A percentile compares a stretch with the other conserved stretches of the same genome.
These are phyloP conservation scores for Collybia nuda DNA, from an alignment of 768 basidiomycete species.

Conservation along the genomic window DNA sequence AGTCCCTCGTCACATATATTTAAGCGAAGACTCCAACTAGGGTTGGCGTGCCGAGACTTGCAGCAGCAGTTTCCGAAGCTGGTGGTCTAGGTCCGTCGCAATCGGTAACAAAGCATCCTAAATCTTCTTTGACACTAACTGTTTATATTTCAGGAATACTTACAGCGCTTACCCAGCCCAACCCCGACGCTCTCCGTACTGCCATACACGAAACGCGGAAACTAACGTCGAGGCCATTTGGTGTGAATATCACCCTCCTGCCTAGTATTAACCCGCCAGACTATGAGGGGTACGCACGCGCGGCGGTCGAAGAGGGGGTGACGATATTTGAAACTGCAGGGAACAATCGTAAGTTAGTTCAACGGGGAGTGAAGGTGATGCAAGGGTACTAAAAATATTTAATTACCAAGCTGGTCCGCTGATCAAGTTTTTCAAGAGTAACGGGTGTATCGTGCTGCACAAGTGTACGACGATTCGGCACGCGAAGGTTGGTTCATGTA, in stretches of 20 bases:
- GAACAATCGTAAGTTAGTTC: constrained; percentile 66
- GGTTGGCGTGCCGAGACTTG: constrained; percentile 79
- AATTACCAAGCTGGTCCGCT: constrained; percentile 61
- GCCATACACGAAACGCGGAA: constrained; percentile 79
- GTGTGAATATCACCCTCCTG: constrained; percentile 84
- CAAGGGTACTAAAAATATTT: background rate
- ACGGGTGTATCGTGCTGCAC: constrained; percentile 79
- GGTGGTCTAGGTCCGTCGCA: constrained; percentile 69
- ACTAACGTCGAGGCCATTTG: constrained; percentile 74
- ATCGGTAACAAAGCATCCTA: background rate
- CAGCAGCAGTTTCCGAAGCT: constrained; percentile 77
- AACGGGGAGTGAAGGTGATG: background rate
- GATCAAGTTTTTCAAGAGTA: constrained; percentile 79
- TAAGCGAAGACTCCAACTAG: constrained; percentile 31
- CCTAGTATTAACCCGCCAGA: constrained; percentile 91
- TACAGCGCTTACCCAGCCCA: constrained; percentile 87
- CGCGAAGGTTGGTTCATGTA: constrained; percentile 56
- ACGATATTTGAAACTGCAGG: constrained; percentile 92
- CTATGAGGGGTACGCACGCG: constrained; percentile 81
- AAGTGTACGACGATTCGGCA: constrained; percentile 89
- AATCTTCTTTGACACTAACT: constrained; percentile 1
- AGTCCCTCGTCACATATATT: background rate
- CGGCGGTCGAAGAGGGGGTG: constrained; percentile 85
- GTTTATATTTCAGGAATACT: constrained; percentile 54
- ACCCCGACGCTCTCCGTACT: constrained; percentile 73